Conservation (phyloP, 257 asterid genomes). For the Osmanthus fragrans region DNA sequence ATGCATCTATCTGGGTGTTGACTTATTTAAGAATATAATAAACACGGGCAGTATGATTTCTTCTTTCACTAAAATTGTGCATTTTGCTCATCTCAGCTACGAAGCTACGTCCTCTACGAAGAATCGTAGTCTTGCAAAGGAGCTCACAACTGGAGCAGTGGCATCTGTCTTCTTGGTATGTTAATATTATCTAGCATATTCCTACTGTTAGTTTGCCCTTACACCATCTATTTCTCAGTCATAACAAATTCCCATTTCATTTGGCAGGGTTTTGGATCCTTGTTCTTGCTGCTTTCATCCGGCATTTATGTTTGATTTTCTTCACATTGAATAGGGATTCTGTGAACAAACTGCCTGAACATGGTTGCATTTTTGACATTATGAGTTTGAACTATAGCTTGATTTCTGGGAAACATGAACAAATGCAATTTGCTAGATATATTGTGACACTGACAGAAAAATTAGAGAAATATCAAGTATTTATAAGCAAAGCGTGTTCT, state of each 20-base stretch:
- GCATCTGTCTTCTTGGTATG: conserved; percentile 91
- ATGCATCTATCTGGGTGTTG: too few relatives aligned
- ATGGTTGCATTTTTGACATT: not conserved
- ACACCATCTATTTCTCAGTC: not conserved
- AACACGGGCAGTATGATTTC: too few relatives aligned
- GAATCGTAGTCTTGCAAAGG: conserved; percentile 82
- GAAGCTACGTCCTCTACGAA: conserved; percentile 89
- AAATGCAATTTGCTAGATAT: not conserved
- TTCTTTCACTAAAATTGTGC: too few relatives aligned
- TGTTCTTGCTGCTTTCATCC: conserved; percentile 86
- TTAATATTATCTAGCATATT: not conserved
- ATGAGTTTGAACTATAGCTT: not conserved
- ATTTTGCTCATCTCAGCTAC: conserved; percentile 48
- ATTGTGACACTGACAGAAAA: too few relatives aligned
- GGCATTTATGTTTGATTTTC: conserved; percentile 78
- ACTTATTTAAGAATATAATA: too few relatives aligned
- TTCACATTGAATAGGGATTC: not conserved
- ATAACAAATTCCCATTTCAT: conserved; percentile 13
- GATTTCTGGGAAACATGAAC: not conserved
- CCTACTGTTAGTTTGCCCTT: not conserved
- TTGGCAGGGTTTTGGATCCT: conserved; percentile 88
- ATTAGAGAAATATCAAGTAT: too few relatives aligned
- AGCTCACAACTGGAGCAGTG: conserved; percentile 73
- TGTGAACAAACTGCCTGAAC: not conserved
- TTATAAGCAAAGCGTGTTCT: too few relatives aligned